These are phyloP conservation scores for Haplosporangium gracile DNA, from an alignment of 192 early-diverging fungal species.

Conservation along the genomic window DNA sequence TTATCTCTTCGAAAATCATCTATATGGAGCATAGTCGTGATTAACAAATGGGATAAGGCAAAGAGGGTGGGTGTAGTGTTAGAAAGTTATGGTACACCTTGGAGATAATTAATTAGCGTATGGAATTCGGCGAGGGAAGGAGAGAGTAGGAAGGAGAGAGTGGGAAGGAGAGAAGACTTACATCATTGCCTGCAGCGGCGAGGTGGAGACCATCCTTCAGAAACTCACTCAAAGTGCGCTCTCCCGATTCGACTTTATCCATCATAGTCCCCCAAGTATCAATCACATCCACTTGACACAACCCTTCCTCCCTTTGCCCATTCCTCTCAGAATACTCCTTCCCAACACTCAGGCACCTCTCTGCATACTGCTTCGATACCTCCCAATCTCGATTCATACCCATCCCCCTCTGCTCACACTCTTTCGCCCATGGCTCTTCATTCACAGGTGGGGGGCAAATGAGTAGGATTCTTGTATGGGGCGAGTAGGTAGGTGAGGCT, in stretches of 20 bases:
- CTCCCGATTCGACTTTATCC: not conserved
- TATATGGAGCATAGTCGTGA: slow-evolving; percentile 7
- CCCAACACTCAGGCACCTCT: slow-evolving; percentile 56
- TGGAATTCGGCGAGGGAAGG: not conserved
- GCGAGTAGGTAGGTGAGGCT: slow-evolving; percentile 65
- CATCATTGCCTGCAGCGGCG: slow-evolving; percentile 65
- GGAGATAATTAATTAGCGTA: not conserved
- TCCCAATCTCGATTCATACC: slow-evolving; percentile 54
- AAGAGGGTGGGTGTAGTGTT: too few relatives aligned
- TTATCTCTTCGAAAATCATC: slow-evolving; percentile 56
- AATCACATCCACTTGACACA: slow-evolving; percentile 56
- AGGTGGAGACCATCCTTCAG: slow-evolving; percentile 73
- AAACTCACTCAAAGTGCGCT: slow-evolving; percentile 34
- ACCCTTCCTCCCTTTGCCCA: slow-evolving; percentile 31
- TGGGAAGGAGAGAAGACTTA: slow-evolving; percentile 8
- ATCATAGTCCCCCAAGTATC: slow-evolving; percentile 29
- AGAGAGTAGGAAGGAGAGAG: not conserved
- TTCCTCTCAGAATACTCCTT: slow-evolving; percentile 39
- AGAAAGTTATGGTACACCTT: too few relatives aligned
- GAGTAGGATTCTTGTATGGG: slow-evolving; percentile 73
- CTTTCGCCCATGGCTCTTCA: slow-evolving; percentile 61
- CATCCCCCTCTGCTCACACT: slow-evolving; percentile 38
- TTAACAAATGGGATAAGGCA: not conserved
- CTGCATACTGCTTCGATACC: slow-evolving; percentile 66
- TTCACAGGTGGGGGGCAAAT: slow-evolving; percentile 81